Conservation (phyloP, 1,284 basidiomycete genomes). For the Austroboletus novae-zelandiae region DNA sequence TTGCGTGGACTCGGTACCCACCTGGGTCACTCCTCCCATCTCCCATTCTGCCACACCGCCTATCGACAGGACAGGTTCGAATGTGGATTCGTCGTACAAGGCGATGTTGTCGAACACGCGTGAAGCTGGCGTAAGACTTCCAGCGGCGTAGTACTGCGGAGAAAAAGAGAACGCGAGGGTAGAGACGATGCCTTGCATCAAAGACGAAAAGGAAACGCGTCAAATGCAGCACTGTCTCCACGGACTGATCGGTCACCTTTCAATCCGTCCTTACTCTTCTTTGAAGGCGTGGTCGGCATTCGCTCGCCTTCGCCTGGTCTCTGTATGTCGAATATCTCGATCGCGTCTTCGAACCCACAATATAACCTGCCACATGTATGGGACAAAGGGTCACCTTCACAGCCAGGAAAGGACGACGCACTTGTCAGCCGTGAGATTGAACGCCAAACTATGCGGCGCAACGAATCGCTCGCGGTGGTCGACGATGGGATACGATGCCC, state of each 20-base stretch:
- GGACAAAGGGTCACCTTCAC: not conserved
- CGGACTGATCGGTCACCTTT: constrained; percentile 55
- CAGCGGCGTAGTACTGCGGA: constrained; percentile 70
- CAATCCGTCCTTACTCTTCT: constrained; percentile 79
- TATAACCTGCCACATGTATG: constrained; percentile 59
- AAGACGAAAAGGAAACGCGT: not conserved
- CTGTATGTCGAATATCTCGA: constrained; percentile 84
- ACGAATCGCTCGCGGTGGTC: constrained; percentile 88
- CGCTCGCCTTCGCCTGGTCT: constrained; percentile 73
- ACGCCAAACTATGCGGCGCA: constrained; percentile 80
- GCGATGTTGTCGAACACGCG: constrained; percentile 62
- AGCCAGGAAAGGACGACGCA: constrained; percentile 33
- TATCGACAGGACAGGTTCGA: constrained; percentile 59
- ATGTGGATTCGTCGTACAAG: constrained; percentile 67
- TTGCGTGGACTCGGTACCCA: constrained; percentile 28
- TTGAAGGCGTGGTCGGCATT: constrained; percentile 71
- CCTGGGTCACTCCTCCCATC: constrained; percentile 60
- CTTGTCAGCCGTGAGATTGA: constrained; percentile 70
- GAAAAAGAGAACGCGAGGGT: constrained; percentile 72
- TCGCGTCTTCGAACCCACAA: constrained; percentile 86
- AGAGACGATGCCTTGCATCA: constrained; percentile 74
- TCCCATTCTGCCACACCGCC: constrained; percentile 36
- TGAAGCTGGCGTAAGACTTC: constrained; percentile 53
- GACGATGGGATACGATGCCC: constrained; percentile 89
- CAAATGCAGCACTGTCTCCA: not conserved